Conservation (phyloP, 208 protist species). For the Strigomonas galati region DNA sequence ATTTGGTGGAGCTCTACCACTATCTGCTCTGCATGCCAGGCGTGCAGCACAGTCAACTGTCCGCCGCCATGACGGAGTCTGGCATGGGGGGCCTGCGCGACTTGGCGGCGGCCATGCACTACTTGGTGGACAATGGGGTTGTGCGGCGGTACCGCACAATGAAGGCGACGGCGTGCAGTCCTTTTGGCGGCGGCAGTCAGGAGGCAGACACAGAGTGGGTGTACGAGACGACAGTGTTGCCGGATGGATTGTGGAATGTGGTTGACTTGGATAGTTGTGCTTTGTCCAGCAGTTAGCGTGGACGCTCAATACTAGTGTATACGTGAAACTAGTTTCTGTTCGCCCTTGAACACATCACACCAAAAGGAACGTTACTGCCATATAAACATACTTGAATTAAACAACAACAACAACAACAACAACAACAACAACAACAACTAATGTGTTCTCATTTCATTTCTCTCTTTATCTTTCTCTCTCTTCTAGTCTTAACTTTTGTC, state of each 20-base stretch:
- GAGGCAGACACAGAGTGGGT: background rate
- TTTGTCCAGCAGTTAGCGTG: slow-evolving; percentile 11
- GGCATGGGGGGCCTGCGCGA: slow-evolving; percentile 52
- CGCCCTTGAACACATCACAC: background rate
- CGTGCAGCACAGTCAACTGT: slow-evolving; percentile 44
- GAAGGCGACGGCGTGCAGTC: background rate
- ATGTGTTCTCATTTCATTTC: too few species aligned
- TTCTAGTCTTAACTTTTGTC: slow-evolving; percentile 8
- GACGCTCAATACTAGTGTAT: slow-evolving; percentile 1
- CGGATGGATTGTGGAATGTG: slow-evolving; percentile 5
- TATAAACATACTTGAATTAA: slow-evolving; percentile 11
- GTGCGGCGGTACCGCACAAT: slow-evolving; percentile 2
- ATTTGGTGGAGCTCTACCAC: slow-evolving; percentile 52
- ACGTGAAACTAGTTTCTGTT: background rate
- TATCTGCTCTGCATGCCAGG: slow-evolving; percentile 56
- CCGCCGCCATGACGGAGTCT: slow-evolving; percentile 25
- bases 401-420: slow-evolving; percentile 3
- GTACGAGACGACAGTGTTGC: slow-evolving; percentile 1
- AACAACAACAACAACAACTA: too few species aligned
- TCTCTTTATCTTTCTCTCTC: background rate
- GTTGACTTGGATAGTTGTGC: background rate
- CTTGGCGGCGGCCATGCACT: slow-evolving; percentile 40
- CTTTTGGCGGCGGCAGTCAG: slow-evolving; percentile 10
- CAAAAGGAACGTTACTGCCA: background rate
- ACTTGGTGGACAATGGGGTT: slow-evolving; percentile 35